Percentiles rank a stretch among this genome's conserved stretches.
These are phyloP conservation scores for Paramecium bursaria DNA, from an alignment of 73 alveolate species.

Conservation along the genomic window DNA sequence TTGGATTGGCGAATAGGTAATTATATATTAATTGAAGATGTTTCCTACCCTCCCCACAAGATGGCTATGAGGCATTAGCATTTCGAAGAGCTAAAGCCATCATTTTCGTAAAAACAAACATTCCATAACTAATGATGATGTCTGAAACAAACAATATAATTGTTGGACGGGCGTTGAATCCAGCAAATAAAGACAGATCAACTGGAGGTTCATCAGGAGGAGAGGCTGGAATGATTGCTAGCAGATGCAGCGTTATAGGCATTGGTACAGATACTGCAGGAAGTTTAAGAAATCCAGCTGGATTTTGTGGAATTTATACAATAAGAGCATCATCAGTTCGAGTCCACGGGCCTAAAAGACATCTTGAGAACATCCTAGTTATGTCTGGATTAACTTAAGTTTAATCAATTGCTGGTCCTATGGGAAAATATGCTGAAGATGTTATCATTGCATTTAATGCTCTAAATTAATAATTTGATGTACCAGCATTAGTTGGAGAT, in stretches of 20 bases:
- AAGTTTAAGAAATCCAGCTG: conserved; percentile 77
- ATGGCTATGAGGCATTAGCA: conserved; percentile 63
- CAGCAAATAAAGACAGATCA: conserved; percentile 73
- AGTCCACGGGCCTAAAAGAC: neutral
- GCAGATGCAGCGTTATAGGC: conserved; percentile 72
- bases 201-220: conserved; percentile 90
- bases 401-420: neutral
- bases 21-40: neutral
- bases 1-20: neutral
- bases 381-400: neutral
- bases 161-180: conserved; percentile 80
- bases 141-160: conserved; percentile 76
- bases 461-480: neutral
- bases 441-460: neutral
- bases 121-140: conserved; percentile 75
- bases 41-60: conserved; percentile 33
- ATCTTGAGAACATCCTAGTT: too few species aligned
- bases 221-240: conserved; percentile 78
- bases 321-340: neutral
- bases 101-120: conserved; percentile 76
- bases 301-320: neutral
- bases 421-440: neutral
- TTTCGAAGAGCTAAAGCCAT: conserved; percentile 78
- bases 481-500: neutral
- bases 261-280: conserved; percentile 88